Base-by-base conservation (phyloP, 2,329 filamentous ascomycete genomes). In the Drechslerella coelobrocha region DNA sequence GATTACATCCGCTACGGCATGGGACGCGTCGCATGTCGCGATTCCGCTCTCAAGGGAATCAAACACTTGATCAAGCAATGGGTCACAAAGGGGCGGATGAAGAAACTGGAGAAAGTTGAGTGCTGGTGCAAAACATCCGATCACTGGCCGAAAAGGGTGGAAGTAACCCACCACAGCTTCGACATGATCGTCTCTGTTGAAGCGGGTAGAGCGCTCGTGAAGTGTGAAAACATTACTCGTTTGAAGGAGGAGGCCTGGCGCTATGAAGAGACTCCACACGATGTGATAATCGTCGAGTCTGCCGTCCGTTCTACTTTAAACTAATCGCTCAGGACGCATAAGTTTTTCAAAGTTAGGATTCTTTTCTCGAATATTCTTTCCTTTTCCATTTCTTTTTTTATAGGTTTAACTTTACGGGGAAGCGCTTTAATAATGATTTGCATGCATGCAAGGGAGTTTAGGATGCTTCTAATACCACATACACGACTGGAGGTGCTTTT, bases 21-120 rank as follows among this genome's bases (percentile, higher is more conserved):
- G 19, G 27, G 26, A n/a, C 14, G 8, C 12, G 2, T 66, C 12
- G 10, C 27, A 2, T 31, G 24, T 12, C 37, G 62, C 2, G 21
- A 68, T n/a, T 8, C 2, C 17, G n/a, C 59, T 2, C 17, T 60
- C 14, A 26, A 26, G 1, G 12, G 45, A 7, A n/a, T 48, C n/a
- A 48, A 23, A 21, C 26, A 19, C 24, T 27, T 68, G 9, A 50
- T 43, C n/a, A 24, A 31, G 14, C 7, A 47, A 21, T 68, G 62
- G 62, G 53, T 61, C 12, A 9, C 14, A 2, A 39, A 50, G 9
- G 27, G 31, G 1, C 9, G 29, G 21, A 61, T 68, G 54, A 34
- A 17, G 37, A 9, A 24, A 1, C 43, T 68, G n/a, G 48, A 60
- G 7, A 57, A n/a, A 9, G 26, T 68, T 12, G 27, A 60, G 5